A percentile compares a stretch with the other conserved stretches of the same genome.
These are phyloP conservation scores for Cryphonectria japonica DNA, from an alignment of 2,329 filamentous ascomycete species.

Conservation along the genomic window DNA sequence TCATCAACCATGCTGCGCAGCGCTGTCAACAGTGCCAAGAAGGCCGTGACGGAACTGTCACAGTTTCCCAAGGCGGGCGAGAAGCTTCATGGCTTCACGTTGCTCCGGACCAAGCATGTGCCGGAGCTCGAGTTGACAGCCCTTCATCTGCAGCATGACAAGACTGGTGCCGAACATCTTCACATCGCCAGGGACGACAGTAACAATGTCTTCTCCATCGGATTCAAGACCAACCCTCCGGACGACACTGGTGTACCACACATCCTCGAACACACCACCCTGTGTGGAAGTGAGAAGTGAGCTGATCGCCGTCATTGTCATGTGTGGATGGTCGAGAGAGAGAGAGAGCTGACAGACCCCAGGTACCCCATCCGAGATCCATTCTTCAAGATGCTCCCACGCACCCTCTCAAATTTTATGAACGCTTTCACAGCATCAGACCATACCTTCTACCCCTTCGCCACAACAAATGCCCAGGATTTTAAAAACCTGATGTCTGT, in stretches of 20 bases:
- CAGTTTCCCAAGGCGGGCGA: constrained; percentile 79
- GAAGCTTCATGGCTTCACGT: constrained; percentile 89
- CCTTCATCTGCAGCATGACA: constrained; percentile 87
- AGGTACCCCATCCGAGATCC: constrained; percentile 97
- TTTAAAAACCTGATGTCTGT: constrained; percentile 96
- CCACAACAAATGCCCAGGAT: constrained; percentile 93
- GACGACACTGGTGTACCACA: constrained; percentile 96
- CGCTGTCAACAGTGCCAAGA: constrained; percentile 41
- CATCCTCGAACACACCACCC: constrained; percentile 94
- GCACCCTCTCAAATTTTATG: constrained; percentile 99
- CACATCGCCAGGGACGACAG: constrained; percentile 93
- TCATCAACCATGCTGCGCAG: constrained; percentile 17
- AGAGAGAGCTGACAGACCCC: constrained; percentile 37
- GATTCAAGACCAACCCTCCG: constrained; percentile 98
- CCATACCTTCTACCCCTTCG: constrained; percentile 97
- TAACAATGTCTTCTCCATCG: constrained; percentile 99
- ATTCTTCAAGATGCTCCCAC: constrained; percentile 99
- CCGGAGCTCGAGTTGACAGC: constrained; percentile 93
- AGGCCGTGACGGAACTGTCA: constrained; percentile 75
- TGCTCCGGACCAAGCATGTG: constrained; percentile 87
- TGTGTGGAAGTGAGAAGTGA: constrained; percentile 93
- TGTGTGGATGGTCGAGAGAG: not conserved
- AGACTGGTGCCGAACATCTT: constrained; percentile 93
- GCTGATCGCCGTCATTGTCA: constrained; percentile 28
- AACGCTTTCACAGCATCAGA: constrained; percentile 97